Evolutionary conservation across 140 eudicot genomes (phyloP), one percentile per base, ranked within the genome.

Genomic region (Flaveria floridana): DNA sequence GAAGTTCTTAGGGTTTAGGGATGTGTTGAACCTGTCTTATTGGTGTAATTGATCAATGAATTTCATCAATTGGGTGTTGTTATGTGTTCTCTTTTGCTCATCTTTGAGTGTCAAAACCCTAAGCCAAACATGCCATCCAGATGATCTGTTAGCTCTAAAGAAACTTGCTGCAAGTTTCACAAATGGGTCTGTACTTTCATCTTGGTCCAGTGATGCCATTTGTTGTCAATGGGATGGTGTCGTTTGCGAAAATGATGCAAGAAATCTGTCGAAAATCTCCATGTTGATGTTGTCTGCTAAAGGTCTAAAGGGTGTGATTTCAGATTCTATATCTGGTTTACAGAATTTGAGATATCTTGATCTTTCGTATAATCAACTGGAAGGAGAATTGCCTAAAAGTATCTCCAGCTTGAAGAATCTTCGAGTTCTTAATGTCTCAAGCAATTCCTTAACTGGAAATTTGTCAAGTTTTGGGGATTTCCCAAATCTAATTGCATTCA

Each of bases 151-250:
- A 67, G 97, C 99, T 41, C 37, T 94, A 76, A 85, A 75, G 79
- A 87, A 84, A 61, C 77, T 94, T 76, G 82, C 92, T 10, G 84
- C 84, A 65, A 77, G 84, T 67, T 79, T 94, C 23, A 72, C 76
- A 23, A 83, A 85, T 80, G 97, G 84, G 61, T 81, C 93, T 13
- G 77, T 81, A 14, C 67, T 85, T 68, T 53, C 86, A 61, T 37
- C 87, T 25, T 94, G 99, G 99, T 84, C 84, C 0, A 78, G 65
- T 76, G 80, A 75, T 26, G 39, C 82, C 18, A 34, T 23, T 76
- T 94, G 99, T 72, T 94, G 99, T 72, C 62, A 81, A 5, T 94
- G 99, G 99, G 95, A 94, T 34, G 99, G 97, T 70, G 92, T 94
- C 53, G 71, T 73, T 14, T 94, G 99, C 59, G 91, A 79, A 25